A percentile compares a stretch with the other conserved stretches of the same genome.
These are phyloP conservation scores for Chara braunii DNA, from an alignment of 139 green algal genomes.

Conservation along the genomic window DNA sequence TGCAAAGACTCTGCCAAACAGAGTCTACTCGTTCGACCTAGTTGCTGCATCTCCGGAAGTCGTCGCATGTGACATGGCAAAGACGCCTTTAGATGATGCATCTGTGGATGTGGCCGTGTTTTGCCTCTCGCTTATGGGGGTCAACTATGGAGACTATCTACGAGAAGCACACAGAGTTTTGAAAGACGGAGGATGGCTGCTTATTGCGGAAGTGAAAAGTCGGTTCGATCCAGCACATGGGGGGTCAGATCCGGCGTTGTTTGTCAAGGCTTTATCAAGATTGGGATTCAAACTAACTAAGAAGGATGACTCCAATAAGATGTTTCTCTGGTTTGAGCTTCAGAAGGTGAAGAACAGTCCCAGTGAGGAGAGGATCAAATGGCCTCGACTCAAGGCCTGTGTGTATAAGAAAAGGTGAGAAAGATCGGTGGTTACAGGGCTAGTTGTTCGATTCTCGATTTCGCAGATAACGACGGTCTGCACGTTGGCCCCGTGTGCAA, in stretches of 20 bases:
- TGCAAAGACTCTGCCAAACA: slow-evolving; percentile 36
- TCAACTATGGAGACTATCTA: slow-evolving; percentile 76
- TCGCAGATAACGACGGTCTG: too few relatives aligned
- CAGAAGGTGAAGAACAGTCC: slow-evolving; percentile 18
- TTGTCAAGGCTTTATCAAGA: background rate
- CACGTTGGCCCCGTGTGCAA: too few relatives aligned
- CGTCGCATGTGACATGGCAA: slow-evolving; percentile 87
- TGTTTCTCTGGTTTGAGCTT: slow-evolving; percentile 30
- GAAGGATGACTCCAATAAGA: slow-evolving; percentile 38
- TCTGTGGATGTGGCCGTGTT: slow-evolving; percentile 82
- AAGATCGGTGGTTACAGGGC: too few relatives aligned
- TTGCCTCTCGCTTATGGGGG: slow-evolving; percentile 92
- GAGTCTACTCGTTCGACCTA: slow-evolving; percentile 82
- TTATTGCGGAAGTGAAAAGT: slow-evolving; percentile 37
- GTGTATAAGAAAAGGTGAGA: slow-evolving; percentile 35
- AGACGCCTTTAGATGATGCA: slow-evolving; percentile 39
- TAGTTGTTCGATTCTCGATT: too few relatives aligned
- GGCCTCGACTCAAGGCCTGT: slow-evolving; percentile 29
- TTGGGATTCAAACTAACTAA: slow-evolving; percentile 15
- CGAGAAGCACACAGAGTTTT: slow-evolving; percentile 76
- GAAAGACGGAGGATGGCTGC: slow-evolving; percentile 17
- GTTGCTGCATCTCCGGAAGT: slow-evolving; percentile 65
- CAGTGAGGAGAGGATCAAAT: background rate
- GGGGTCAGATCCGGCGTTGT: background rate
- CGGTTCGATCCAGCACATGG: slow-evolving; percentile 25